Evolutionary conservation across 2,329 filamentous ascomycete genomes (phyloP).

Genomic region (Sphaerostilbella broomeana): DNA sequence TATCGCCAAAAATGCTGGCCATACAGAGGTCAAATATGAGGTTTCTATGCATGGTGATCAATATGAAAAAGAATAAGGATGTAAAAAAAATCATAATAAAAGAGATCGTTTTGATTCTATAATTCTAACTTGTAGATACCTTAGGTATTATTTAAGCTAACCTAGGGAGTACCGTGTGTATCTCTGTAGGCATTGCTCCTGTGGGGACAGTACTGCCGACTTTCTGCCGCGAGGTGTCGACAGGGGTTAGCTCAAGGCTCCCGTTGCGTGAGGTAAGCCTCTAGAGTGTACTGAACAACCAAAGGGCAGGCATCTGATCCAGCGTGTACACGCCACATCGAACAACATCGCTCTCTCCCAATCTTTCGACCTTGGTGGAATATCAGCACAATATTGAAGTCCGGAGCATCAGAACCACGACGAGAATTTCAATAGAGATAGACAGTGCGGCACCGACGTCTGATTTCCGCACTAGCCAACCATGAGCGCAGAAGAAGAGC

Average conservation of each 20-base stretch:
- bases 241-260: slow-evolving; percentile 29
- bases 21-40: too few species aligned
- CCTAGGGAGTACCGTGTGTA: too few species aligned
- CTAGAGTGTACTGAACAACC: slow-evolving; percentile 20
- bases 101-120: too few species aligned
- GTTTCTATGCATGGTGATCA: too few species aligned
- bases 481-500: slow-evolving; percentile 52
- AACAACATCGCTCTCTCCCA: slow-evolving; percentile 4
- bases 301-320: slow-evolving; percentile 17
- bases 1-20: too few species aligned
- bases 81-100: too few species aligned
- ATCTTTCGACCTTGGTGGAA: not conserved
- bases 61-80: too few species aligned
- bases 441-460: too few species aligned
- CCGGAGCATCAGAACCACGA: not conserved
- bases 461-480: slow-evolving; percentile 14
- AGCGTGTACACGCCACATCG: slow-evolving; percentile 15
- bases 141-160: too few species aligned
- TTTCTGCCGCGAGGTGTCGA: slow-evolving; percentile 24
- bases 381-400: not conserved
- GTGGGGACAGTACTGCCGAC: slow-evolving; percentile 20
- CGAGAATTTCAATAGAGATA: too few species aligned
- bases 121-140: too few species aligned
- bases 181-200: too few species aligned
- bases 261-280: slow-evolving; percentile 37